Percentiles rank a stretch among this genome's conserved stretches.
Conservation (phyloP, 192 early-diverging fungal species). For the Umbelopsis ramanniana region DNA sequence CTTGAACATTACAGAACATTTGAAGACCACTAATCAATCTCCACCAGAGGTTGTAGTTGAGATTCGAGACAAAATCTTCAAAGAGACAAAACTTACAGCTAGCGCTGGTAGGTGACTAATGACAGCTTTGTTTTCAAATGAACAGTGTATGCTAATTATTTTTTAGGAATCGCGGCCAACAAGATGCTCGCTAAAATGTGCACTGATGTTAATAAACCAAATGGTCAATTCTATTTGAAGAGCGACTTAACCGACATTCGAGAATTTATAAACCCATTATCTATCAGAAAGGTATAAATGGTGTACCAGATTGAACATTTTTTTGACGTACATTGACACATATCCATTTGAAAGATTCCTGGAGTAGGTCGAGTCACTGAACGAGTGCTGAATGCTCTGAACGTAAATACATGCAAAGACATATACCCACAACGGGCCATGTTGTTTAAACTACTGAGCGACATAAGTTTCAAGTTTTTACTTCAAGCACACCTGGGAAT, state of each 20-base stretch:
- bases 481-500: constrained; percentile 50
- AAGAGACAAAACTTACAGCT: constrained; percentile 48
- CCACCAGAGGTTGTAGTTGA: constrained; percentile 49
- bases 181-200: constrained; percentile 57
- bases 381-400: constrained; percentile 53
- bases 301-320: not conserved
- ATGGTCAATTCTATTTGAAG: constrained; percentile 64
- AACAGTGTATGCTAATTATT: not conserved
- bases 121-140: not conserved
- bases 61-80: constrained; percentile 56
- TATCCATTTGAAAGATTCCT: constrained; percentile 8
- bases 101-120: constrained; percentile 36
- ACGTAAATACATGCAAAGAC: constrained; percentile 57
- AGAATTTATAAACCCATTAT: constrained; percentile 50
- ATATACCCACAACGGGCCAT: constrained; percentile 42
- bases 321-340: not conserved
- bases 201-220: constrained; percentile 71
- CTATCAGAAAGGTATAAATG: constrained; percentile 56
- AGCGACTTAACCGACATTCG: constrained; percentile 43
- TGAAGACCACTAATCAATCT: constrained; percentile 37
- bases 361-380: constrained; percentile 64
- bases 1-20: constrained; percentile 48
- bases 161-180: constrained; percentile 53
- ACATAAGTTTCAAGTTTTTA: constrained; percentile 53
- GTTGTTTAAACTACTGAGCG: constrained; percentile 50